phyloP scores from a whole-genome alignment of 257 asterid genomes.

The Gynochthodes officinalis region DNA sequence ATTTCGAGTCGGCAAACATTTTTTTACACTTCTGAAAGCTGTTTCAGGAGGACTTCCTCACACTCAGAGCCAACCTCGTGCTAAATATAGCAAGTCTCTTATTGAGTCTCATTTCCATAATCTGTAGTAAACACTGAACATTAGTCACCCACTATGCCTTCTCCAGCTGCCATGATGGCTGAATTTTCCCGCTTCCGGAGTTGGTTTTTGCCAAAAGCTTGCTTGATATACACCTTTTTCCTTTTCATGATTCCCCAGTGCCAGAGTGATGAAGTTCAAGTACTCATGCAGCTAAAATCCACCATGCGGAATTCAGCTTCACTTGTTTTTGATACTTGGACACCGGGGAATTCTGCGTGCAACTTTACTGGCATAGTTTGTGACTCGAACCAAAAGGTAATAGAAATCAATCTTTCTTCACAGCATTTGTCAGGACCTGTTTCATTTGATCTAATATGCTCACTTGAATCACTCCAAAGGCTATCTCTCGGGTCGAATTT shows the following conservation, averaged over 20 bases:
- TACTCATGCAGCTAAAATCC: constrained; percentile 36
- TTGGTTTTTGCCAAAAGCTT: neutral
- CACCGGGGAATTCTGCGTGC: constrained; percentile 15
- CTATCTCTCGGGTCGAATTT: constrained; percentile 33
- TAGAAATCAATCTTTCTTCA: constrained; percentile 37
- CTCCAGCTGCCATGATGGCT: constrained; percentile 17
- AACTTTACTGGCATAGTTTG: constrained; percentile 37
- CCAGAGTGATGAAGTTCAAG: constrained; percentile 21
- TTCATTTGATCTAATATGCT: constrained; percentile 39
- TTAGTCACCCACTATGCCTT: neutral
- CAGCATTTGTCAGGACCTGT: constrained; percentile 30
- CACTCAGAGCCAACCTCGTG: constrained; percentile 6
- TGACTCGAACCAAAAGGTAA: constrained; percentile 26
- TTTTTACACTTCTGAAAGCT: neutral
- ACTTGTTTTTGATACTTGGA: constrained; percentile 33
- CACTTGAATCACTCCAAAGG: constrained; percentile 31
- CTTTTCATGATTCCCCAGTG: constrained; percentile 9
- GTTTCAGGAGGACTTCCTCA: constrained; percentile 14
- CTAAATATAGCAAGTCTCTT: neutral
- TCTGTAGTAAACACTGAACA: neutral
- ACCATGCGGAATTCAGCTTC: constrained; percentile 19
- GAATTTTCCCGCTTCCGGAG: constrained; percentile 17
- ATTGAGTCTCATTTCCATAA: neutral
- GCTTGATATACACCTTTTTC: constrained; percentile 4
- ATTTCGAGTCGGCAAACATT: neutral